Base-by-base conservation (phyloP, 2,329 filamentous ascomycete genomes). In the Calonectria pauciramosa region DNA sequence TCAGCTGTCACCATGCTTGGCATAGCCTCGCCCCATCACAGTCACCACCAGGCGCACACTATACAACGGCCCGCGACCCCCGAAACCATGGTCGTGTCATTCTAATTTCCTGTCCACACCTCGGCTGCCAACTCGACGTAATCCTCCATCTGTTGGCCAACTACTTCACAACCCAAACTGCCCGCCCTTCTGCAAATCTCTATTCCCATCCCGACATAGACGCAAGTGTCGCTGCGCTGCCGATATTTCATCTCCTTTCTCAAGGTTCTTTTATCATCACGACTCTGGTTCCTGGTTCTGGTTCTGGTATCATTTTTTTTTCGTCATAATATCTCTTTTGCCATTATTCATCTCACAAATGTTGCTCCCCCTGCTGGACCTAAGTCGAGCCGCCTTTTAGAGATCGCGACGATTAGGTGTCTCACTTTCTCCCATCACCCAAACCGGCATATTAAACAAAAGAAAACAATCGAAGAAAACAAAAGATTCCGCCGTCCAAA, bases 31-130 rank as follows among this genome's bases (percentile, higher is more conserved):
- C 32, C 59, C 72, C 70, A 71, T 71, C 44, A 65, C 66, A 64
- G 60, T 65, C 38, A 66, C n/a, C 30, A 34, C 23, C 26, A 36
- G 38, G 32, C 60, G 65, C 49, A 56, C 18, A 34, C 56, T 71
- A 38, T 32, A 54, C 52, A 26, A 49, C 51, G 68, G 41, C 28
- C 54, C 59, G 56, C 68, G 47, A 36, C 54, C 72, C 54, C 71
- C 67, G 52, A 44, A 49, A 49, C 67, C 28, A 69, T 63, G 63
- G 54, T 71, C 54, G 74, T 78, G 77, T 78, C 70, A 71, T 74
- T 65, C 47, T 71, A 74, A 76, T 78, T 77, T 78, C 75, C 70
- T 76, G 60, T 60, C 66, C 70, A 73, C 70, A 56, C 70, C 72
- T 76, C 73, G 75, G 70, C 73, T 75, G 47, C 70, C 38, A 36